These are phyloP conservation scores for Pascua sp. DNA, from an alignment of 1,284 basidiomycete genomes.

Conservation along the genomic window DNA sequence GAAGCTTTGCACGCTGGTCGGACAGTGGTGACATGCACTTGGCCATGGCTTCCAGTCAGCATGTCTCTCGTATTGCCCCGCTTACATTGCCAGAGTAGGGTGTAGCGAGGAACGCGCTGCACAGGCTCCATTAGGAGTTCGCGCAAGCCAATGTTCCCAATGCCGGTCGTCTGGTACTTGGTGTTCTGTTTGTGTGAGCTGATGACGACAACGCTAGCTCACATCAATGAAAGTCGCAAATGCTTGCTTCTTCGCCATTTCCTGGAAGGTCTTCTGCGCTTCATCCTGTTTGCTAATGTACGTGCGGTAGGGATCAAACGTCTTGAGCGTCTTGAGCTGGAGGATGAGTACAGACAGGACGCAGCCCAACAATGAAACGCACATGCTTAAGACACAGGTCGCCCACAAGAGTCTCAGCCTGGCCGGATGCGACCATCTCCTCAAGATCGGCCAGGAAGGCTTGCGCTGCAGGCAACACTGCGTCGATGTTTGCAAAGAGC, in stretches of 20 bases:
- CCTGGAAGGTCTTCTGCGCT: constrained; percentile 82
- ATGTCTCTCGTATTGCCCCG: not conserved
- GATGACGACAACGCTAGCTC: constrained; percentile 28
- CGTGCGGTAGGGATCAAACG: constrained; percentile 85
- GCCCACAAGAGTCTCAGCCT: constrained; percentile 63
- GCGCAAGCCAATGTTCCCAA: constrained; percentile 79
- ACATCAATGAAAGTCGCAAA: constrained; percentile 84
- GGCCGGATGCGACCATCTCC: constrained; percentile 59
- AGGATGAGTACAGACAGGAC: not conserved
- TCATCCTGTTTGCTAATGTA: constrained; percentile 92
- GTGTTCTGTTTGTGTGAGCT: constrained; percentile 59
- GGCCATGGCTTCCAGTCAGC: constrained; percentile 61
- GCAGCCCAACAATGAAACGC: constrained; percentile 17
- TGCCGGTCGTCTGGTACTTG: constrained; percentile 79
- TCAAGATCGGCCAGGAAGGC: constrained; percentile 82
- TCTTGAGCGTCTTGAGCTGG: constrained; percentile 69
- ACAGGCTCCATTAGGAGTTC: constrained; percentile 99
- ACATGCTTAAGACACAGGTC: constrained; percentile 78
- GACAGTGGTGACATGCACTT: constrained; percentile 77
- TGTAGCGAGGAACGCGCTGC: constrained; percentile 96
- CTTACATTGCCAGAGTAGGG: constrained; percentile 75
- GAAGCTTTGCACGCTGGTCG: constrained; percentile 70
- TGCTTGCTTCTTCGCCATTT: constrained; percentile 69
- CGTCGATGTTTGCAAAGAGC: constrained; percentile 90
- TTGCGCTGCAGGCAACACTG: constrained; percentile 78